phyloP scores from a whole-genome alignment of 148 eudicot genomes.

The Persicaria tinctoria region DNA sequence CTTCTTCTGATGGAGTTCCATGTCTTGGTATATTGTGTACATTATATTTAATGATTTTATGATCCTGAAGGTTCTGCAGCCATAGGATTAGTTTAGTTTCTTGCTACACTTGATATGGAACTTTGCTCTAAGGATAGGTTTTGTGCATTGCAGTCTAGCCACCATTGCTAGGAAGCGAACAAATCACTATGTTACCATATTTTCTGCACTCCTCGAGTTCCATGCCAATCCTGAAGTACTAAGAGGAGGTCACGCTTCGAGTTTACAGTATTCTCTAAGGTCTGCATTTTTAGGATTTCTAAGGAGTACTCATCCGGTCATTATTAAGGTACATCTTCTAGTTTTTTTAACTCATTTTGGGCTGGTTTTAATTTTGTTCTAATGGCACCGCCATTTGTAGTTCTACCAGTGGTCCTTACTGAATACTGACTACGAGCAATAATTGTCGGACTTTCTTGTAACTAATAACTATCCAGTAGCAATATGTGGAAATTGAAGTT shows the following conservation, averaged over 20 bases:
- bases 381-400: background rate
- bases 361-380: background rate
- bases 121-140: constrained; percentile 16
- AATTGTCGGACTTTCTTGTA: too few species aligned
- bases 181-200: constrained; percentile 37
- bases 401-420: background rate
- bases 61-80: background rate
- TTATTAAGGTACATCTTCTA: constrained; percentile 50
- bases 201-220: constrained; percentile 70
- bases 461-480: background rate
- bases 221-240: constrained; percentile 41
- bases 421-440: background rate
- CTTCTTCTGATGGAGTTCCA: background rate
- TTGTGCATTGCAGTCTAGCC: constrained; percentile 57
- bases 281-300: constrained; percentile 86
- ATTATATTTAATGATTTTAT: background rate
- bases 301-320: constrained; percentile 61
- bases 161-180: constrained; percentile 80
- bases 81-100: background rate
- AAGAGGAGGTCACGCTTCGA: constrained; percentile 61
- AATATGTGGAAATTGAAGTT: background rate
- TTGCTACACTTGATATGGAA: background rate
- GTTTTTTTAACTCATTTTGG: background rate
- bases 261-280: constrained; percentile 81
- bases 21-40: background rate